A percentile compares a stretch with the other conserved stretches of the same genome.
Conservation (phyloP, 768 basidiomycete genomes). For the Gloeostereum incarnatum region DNA sequence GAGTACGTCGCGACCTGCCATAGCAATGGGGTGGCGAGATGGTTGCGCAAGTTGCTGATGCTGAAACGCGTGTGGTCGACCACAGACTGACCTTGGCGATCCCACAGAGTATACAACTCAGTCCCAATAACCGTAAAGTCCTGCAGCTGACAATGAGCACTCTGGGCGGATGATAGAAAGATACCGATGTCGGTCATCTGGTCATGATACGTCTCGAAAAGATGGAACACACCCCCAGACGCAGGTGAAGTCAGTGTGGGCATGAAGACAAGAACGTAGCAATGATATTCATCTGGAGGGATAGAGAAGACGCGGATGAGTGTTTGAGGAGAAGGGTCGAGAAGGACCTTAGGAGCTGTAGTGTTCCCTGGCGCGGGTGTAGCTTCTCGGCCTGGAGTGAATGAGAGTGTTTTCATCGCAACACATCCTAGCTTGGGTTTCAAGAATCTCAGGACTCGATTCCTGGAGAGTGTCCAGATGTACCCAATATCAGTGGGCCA, state of each 20-base stretch:
- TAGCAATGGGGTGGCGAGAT: conserved; percentile 17
- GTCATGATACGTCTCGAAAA: conserved; percentile 49
- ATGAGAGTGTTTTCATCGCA: conserved; percentile 46
- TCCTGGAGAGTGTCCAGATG: conserved; percentile 81
- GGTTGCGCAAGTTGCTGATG: conserved; percentile 22
- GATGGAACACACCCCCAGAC: conserved; percentile 75
- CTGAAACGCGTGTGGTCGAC: conserved; percentile 49
- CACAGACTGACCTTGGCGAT: conserved; percentile 66
- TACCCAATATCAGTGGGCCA: conserved; percentile 70
- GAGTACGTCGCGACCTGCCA: conserved; percentile 57
- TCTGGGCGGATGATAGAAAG: conserved; percentile 51
- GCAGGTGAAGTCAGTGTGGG: conserved; percentile 54
- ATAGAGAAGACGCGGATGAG: conserved; percentile 56
- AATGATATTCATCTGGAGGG: conserved; percentile 30
- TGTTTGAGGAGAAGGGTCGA: conserved; percentile 53
- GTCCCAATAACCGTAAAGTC: conserved; percentile 58
- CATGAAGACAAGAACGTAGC: conserved; percentile 64
- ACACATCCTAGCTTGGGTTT: conserved; percentile 67
- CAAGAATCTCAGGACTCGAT: conserved; percentile 82
- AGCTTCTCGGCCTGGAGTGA: conserved; percentile 19
- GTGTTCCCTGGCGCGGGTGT: conserved; percentile 20
- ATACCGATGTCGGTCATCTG: conserved; percentile 46
- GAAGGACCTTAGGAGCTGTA: conserved; percentile 39
- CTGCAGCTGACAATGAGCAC: conserved; percentile 64
- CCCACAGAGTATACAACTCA: conserved; percentile 67